Evolutionary conservation across 1,284 basidiomycete species (phyloP).

Genomic region (Malassezia sympodialis): DNA sequence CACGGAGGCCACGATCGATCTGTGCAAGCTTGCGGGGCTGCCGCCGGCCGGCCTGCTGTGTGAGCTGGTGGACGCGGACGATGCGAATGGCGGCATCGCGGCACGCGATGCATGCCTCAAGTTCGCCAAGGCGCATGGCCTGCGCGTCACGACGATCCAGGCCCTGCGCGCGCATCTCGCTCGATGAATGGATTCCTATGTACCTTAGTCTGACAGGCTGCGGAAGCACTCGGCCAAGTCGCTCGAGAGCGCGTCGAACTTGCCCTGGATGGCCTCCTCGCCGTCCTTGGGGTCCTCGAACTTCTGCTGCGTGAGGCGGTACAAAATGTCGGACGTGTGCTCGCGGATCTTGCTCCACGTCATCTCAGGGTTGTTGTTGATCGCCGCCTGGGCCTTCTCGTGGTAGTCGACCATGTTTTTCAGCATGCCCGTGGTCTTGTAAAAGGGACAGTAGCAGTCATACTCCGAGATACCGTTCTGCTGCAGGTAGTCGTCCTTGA

Average conservation of each 20-base stretch:
- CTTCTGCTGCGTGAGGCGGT: conserved; percentile 94
- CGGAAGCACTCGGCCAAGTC: conserved; percentile 46
- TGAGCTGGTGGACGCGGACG: conserved; percentile 85
- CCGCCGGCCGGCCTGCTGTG: conserved; percentile 77
- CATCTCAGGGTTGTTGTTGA: conserved; percentile 65
- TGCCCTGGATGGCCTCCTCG: conserved; percentile 37
- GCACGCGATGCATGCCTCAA: conserved; percentile 81
- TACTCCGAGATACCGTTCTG: conserved; percentile 99
- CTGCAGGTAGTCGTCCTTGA: conserved; percentile 90
- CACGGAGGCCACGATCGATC: conserved; percentile 81
- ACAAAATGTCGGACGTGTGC: conserved; percentile 74
- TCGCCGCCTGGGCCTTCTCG: conserved; percentile 67
- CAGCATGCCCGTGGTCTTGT: conserved; percentile 72
- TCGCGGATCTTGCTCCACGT: conserved; percentile 93
- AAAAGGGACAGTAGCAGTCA: conserved; percentile 89
- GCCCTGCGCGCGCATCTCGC: conserved; percentile 44
- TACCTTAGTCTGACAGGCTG: conserved; percentile 33
- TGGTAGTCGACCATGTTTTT: conserved; percentile 93
- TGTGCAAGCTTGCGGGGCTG: conserved; percentile 69
- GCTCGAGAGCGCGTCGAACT: conserved; percentile 39
- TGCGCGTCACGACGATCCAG: conserved; percentile 90
- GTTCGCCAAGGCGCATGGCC: conserved; percentile 81
- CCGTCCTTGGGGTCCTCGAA: conserved; percentile 62
- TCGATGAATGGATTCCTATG: neutral
- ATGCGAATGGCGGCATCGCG: conserved; percentile 80